Evolutionary conservation across 140 eudicot genomes (phyloP).

Genomic region (Cichorium intybus): DNA sequence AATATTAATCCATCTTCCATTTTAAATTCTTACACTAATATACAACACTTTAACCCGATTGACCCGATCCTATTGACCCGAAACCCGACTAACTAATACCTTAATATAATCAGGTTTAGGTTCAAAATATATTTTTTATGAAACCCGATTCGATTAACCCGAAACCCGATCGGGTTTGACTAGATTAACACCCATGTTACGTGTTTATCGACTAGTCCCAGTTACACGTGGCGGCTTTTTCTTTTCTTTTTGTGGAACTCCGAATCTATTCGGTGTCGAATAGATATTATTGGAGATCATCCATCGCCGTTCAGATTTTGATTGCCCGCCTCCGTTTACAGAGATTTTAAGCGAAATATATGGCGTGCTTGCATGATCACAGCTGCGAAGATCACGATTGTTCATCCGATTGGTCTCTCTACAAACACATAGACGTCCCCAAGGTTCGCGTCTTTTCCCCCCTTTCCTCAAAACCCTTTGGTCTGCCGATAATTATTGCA

Average conservation of each 20-base stretch:
- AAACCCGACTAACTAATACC: too few species aligned
- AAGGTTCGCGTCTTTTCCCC: slow-evolving; percentile 42
- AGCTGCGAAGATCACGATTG: slow-evolving; percentile 96
- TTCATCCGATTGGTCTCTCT: slow-evolving; percentile 89
- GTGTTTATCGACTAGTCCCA: too few species aligned
- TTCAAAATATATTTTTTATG: too few species aligned
- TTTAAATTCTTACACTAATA: too few species aligned
- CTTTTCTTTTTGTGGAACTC: neutral
- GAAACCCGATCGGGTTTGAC: too few species aligned
- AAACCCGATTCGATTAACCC: too few species aligned
- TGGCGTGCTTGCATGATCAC: slow-evolving; percentile 98
- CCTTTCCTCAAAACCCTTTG: neutral
- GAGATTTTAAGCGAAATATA: slow-evolving; percentile 11
- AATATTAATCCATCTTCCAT: too few species aligned
- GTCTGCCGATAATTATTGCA: neutral
- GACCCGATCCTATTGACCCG: too few species aligned
- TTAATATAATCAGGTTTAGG: too few species aligned
- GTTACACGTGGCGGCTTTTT: neutral
- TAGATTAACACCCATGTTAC: too few species aligned
- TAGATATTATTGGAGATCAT: slow-evolving; percentile 1
- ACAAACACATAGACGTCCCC: slow-evolving; percentile 85
- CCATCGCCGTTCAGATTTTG: slow-evolving; percentile 10
- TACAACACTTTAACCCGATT: too few species aligned
- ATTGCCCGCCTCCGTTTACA: neutral
- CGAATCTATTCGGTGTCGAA: slow-evolving; percentile 4